Evolutionary conservation across 768 basidiomycete genomes (phyloP), one percentile per base, ranked within the genome.

Genomic region (Leccinum obscurum): DNA sequence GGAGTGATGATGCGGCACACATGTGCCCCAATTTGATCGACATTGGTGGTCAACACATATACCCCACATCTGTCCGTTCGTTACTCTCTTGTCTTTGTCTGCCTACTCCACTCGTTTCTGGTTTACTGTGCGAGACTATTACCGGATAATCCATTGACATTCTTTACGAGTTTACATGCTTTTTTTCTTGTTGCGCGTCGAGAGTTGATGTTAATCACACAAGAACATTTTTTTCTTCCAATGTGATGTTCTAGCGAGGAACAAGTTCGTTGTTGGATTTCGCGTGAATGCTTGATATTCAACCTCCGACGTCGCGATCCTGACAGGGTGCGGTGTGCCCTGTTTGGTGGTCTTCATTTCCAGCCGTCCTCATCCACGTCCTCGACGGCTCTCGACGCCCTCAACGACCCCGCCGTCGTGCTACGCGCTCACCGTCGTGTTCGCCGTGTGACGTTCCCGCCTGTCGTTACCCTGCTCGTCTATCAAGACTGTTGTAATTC

Each of bases 1-100:
- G 69, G 85, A 88, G 65, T 88, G 75, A 82, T 74, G 56, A 44
- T 20, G 35, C 35, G 10, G 65, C 58, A 62, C 70, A 63, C 15
- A 60, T 56, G 55, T 63, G 59, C 59, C 58, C 58, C 57, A 67
- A 64, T 57, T 56, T 65, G 61, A 65, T 66, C 67, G 68, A 61
- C 65, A 39, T 59, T 52, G 63, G 58, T 59, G 63, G 68, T 70
- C 68, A 68, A 71, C 67, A 62, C 60, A 39, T 76, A 76, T 76
- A 74, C 75, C 73, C 74, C 59, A 62, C 62, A 58, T 69, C 67
- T 67, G 61, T 67, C 72, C 67, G 54, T 66, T 74, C 74, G 58
- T 75, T 74, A 62, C 73, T 71, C 68, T 65, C 65, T 75, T 76
- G 69, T 73, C 73, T 62, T 75, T 76, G 69, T 74, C 73, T 62